These are phyloP conservation scores for Penicillium simplicissimum DNA, from an alignment of 495 filamentous ascomycete species.

Conservation along the genomic window DNA sequence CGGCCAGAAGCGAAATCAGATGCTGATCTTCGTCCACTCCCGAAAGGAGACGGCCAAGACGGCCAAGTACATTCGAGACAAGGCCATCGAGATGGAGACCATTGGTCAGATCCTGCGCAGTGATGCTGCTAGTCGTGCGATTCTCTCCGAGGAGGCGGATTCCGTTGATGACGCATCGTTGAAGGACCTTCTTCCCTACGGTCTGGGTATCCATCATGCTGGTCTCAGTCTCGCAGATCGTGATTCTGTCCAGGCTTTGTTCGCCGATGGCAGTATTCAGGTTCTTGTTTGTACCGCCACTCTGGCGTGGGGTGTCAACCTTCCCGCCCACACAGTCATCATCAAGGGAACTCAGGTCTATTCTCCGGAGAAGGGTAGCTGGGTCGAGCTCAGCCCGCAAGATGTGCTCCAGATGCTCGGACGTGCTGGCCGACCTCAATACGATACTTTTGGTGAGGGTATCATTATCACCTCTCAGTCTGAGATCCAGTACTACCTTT, in stretches of 20 bases:
- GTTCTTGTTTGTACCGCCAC: conserved; percentile 97
- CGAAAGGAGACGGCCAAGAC: conserved; percentile 98
- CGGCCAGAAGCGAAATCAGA: conserved; percentile 84
- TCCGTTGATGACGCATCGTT: conserved; percentile 81
- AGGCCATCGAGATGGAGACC: conserved; percentile 91
- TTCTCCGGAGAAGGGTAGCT: conserved; percentile 97
- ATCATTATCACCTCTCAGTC: conserved; percentile 96
- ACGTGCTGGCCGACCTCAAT: conserved; percentile 93
- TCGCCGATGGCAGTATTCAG: conserved; percentile 85
- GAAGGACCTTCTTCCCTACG: conserved; percentile 93
- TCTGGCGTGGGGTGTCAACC: conserved; percentile 97
- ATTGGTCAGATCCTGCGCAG: conserved; percentile 94
- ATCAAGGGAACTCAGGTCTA: conserved; percentile 99
- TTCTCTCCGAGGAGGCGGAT: conserved; percentile 81
- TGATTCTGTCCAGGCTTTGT: conserved; percentile 92
- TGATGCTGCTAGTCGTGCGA: conserved; percentile 88
- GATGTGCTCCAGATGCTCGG: conserved; percentile 99
- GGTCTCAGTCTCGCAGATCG: conserved; percentile 93
- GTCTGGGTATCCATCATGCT: conserved; percentile 97
- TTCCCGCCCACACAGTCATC: conserved; percentile 93
- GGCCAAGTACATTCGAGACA: conserved; percentile 92
- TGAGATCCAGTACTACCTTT: conserved; percentile 96
- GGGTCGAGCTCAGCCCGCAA: conserved; percentile 96
- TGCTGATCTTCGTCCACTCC: conserved; percentile 98
- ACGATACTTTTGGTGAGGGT: conserved; percentile 95